Conservation (phyloP, 164 flowering plant species). For the Chimonanthus salicifolius region DNA sequence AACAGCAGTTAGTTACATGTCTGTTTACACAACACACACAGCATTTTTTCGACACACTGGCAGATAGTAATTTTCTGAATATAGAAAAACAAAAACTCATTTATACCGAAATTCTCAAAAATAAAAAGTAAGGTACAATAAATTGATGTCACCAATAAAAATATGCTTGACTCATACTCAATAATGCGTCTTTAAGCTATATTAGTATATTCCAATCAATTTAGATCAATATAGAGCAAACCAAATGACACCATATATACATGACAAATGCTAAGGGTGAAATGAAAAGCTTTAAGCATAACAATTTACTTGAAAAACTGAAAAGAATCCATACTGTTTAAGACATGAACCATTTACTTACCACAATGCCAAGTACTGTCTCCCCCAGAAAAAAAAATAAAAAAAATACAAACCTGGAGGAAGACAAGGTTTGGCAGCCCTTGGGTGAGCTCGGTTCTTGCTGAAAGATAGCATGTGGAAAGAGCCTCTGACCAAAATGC, state of each 20-base stretch:
- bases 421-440: conserved; percentile 23
- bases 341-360: not conserved
- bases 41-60: not conserved
- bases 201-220: no score
- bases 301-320: not conserved
- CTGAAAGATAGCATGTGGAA: conserved; percentile 23
- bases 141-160: not conserved
- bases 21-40: not conserved
- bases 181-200: not conserved
- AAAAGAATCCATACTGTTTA: not conserved
- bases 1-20: no score
- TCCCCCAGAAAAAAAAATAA: not conserved
- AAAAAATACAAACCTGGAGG: conserved; percentile 15
- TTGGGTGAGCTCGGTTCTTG: conserved; percentile 23
- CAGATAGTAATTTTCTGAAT: not conserved
- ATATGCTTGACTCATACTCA: not conserved
- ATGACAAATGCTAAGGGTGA: not conserved
- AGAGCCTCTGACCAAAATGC: not conserved
- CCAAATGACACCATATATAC: not conserved
- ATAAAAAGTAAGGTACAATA: not conserved
- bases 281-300: not conserved
- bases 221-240: not conserved
- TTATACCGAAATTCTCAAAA: not conserved
- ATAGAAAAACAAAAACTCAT: not conserved
- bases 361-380: not conserved